Conservation (phyloP, 495 filamentous ascomycete genomes). For the Aspergillus coremiiformis region DNA sequence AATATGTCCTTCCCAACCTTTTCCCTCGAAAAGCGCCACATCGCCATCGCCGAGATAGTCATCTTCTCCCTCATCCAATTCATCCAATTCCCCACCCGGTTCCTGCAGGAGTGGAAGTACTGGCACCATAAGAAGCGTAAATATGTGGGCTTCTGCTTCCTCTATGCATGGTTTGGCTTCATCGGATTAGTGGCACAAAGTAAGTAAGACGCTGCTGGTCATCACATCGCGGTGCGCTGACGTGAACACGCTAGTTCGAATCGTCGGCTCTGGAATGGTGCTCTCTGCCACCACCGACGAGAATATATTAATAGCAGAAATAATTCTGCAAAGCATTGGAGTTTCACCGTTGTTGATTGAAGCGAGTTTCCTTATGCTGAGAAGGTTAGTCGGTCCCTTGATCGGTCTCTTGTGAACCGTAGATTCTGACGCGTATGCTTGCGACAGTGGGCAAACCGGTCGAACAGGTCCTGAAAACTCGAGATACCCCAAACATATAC, state of each 20-base stretch:
- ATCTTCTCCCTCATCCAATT: conserved; percentile 22
- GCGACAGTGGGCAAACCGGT: conserved; percentile 25
- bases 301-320: conserved; percentile 21
- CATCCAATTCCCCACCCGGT: conserved; percentile 19
- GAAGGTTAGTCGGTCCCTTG: conserved; percentile 16
- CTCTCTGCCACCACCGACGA: conserved; percentile 13
- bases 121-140: conserved; percentile 27
- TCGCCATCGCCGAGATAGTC: conserved; percentile 25
- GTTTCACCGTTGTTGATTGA: conserved; percentile 32
- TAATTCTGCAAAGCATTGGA: conserved; percentile 23
- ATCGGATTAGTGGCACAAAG: conserved; percentile 24
- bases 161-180: conserved; percentile 28
- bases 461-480: conserved; percentile 26
- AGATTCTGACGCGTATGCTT: neutral
- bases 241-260: conserved; percentile 18
- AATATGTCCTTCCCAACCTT: conserved; percentile 9
- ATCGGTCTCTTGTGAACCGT: neutral
- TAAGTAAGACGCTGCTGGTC: conserved; percentile 8
- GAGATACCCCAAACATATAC: conserved; percentile 20
- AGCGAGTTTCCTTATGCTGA: conserved; percentile 27
- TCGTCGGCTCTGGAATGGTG: conserved; percentile 22
- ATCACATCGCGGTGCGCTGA: neutral
- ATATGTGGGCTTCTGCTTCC: conserved; percentile 14
- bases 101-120: conserved; percentile 25
- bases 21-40: conserved; percentile 13